These are phyloP conservation scores for Cenchrus fungigraminus DNA, from an alignment of 176 grass and related monocot species.

Conservation along the genomic window DNA sequence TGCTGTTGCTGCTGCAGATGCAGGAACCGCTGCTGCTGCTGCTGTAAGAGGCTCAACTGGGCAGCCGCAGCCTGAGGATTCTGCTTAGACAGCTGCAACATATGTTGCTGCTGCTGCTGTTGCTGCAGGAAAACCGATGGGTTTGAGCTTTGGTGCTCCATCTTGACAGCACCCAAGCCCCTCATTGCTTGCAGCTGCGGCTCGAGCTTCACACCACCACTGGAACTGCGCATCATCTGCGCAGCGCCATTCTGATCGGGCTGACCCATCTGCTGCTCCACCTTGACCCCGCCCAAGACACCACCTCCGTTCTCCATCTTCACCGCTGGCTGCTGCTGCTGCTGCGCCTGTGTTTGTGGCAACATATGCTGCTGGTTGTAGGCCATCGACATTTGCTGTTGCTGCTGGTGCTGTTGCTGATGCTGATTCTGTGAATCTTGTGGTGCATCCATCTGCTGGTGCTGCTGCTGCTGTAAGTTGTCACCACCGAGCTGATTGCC, in stretches of 20 bases:
- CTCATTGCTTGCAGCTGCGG: conserved; percentile 74
- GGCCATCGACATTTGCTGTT: conserved; percentile 47
- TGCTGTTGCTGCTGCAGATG: conserved; percentile 88
- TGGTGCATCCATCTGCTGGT: conserved; percentile 44
- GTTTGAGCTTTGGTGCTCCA: conserved; percentile 70
- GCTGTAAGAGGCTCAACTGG: conserved; percentile 69
- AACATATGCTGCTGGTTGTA: conserved; percentile 67
- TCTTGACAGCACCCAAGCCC: conserved; percentile 72
- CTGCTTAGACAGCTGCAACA: conserved; percentile 76
- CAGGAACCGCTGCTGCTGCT: conserved; percentile 77
- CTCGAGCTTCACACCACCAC: conserved; percentile 57
- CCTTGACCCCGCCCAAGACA: conserved; percentile 61
- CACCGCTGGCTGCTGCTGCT: conserved; percentile 51
- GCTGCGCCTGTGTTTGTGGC: conserved; percentile 42
- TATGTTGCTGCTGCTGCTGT: conserved; percentile 63
- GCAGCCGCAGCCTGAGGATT: conserved; percentile 76
- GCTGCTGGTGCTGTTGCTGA: conserved; percentile 11
- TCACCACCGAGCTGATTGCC: conserved; percentile 52
- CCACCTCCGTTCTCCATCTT: conserved; percentile 67
- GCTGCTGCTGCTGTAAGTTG: conserved; percentile 31
- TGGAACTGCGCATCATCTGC: conserved; percentile 45
- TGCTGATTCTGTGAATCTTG: conserved; percentile 58
- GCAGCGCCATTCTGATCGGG: conserved; percentile 55
- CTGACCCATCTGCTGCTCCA: conserved; percentile 71
- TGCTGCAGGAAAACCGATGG: conserved; percentile 54